Evolutionary conservation across 2,329 filamentous ascomycete genomes (phyloP).

Genomic region (Colletotrichum orbiculare): DNA sequence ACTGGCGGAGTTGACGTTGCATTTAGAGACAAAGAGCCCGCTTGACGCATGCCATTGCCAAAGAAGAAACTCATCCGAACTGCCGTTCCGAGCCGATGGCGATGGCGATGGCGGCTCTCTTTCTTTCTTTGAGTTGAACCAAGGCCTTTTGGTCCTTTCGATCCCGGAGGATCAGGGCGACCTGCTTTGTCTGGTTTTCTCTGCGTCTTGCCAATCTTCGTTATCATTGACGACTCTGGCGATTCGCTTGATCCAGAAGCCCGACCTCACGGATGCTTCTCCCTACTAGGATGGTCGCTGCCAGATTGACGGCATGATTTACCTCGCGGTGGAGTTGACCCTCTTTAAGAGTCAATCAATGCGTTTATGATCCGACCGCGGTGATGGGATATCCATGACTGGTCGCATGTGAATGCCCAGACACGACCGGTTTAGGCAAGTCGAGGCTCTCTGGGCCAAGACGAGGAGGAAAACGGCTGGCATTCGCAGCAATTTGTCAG

Average conservation of each 20-base stretch:
- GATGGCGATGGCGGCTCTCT: neutral
- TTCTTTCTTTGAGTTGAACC: neutral
- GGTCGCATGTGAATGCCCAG: slow-evolving; percentile 1
- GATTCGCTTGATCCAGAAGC: neutral
- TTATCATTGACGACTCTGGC: slow-evolving; percentile 11
- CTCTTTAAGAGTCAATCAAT: neutral
- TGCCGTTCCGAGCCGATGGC: slow-evolving; percentile 4
- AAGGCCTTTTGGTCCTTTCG: neutral
- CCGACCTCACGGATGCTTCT: neutral
- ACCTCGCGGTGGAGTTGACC: neutral
- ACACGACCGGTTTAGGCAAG: slow-evolving; percentile 20
- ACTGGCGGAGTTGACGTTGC: slow-evolving; percentile 18
- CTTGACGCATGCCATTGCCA: slow-evolving; percentile 23
- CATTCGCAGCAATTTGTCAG: slow-evolving; percentile 13
- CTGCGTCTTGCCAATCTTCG: slow-evolving; percentile 18
- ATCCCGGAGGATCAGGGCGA: neutral
- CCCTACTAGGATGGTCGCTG: slow-evolving; percentile 3
- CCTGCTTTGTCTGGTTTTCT: slow-evolving; percentile 25
- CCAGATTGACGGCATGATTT: neutral
- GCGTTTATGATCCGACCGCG: slow-evolving; percentile 7
- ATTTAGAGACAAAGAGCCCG: slow-evolving; percentile 11
- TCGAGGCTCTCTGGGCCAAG: slow-evolving; percentile 5
- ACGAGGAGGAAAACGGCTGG: neutral
- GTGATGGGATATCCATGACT: slow-evolving; percentile 7
- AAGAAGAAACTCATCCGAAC: slow-evolving; percentile 22